Conservation (phyloP, 345 rosid genomes). For the Populus davidiana region DNA sequence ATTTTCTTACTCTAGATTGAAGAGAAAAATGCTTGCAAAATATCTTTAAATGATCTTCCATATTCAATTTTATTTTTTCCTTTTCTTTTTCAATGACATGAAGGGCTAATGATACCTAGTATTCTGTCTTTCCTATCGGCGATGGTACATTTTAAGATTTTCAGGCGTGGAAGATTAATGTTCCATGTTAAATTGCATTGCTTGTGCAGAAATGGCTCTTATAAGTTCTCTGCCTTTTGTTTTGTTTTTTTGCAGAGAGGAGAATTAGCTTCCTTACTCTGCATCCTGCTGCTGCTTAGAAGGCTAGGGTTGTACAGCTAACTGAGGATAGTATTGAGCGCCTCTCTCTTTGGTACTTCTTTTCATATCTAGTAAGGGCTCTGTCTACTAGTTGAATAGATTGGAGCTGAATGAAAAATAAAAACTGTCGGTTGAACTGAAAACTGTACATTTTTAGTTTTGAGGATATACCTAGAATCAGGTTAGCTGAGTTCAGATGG, state of each 20-base stretch:
- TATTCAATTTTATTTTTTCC: not conserved
- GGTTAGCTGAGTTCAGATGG: slow-evolving; percentile 41
- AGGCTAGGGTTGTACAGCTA: slow-evolving; percentile 58
- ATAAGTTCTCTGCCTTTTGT: not conserved
- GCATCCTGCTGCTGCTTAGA: slow-evolving; percentile 31
- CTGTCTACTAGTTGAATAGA: slow-evolving; percentile 33
- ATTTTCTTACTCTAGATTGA: not conserved
- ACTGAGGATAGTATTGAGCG: slow-evolving; percentile 47
- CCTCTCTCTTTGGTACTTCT: slow-evolving; percentile 29
- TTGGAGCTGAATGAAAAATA: slow-evolving; percentile 40
- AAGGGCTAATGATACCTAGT: not conserved
- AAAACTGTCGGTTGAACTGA: slow-evolving; percentile 33
- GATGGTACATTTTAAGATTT: not conserved
- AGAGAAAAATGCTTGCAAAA: not conserved
- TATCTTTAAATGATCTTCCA: not conserved
- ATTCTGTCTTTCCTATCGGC: not conserved
- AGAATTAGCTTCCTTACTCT: slow-evolving; percentile 59
- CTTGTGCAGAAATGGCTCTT: not conserved
- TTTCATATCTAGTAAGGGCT: slow-evolving; percentile 28
- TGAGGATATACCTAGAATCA: slow-evolving; percentile 46
- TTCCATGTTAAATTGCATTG: not conserved
- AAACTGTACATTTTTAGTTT: slow-evolving; percentile 48
- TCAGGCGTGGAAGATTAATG: not conserved
- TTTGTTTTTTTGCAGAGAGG: slow-evolving; percentile 44
- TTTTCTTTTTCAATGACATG: not conserved